These are phyloP conservation scores for Penstemon barbatus DNA, from an alignment of 257 asterid genomes.

Conservation along the genomic window DNA sequence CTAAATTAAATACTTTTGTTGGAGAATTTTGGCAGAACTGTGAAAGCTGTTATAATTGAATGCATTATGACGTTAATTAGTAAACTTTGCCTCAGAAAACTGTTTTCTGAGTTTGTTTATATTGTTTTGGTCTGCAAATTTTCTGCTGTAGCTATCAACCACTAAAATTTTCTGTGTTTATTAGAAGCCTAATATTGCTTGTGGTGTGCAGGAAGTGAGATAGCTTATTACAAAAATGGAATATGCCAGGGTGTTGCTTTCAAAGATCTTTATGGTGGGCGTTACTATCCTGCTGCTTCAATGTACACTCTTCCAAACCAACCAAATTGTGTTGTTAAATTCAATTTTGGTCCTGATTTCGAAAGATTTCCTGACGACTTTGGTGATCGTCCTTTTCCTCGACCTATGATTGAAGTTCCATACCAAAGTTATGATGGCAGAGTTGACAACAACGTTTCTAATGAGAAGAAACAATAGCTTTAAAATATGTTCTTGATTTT, in stretches of 20 bases:
- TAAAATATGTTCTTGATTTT: conserved; percentile 18
- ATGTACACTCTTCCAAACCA: conserved; percentile 97
- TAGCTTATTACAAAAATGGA: conserved; percentile 87
- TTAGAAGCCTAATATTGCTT: conserved; percentile 20
- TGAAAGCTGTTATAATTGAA: neutral
- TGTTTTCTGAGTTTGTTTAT: too few species aligned
- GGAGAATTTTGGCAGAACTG: neutral
- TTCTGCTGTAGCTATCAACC: neutral
- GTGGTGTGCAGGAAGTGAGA: conserved; percentile 81
- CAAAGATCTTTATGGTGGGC: conserved; percentile 80
- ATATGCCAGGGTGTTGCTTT: conserved; percentile 89
- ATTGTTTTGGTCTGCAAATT: neutral
- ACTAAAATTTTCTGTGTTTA: neutral
- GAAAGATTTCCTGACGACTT: conserved; percentile 77
- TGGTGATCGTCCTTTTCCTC: conserved; percentile 67
- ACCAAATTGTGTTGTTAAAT: conserved; percentile 81
- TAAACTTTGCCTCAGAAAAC: too few species aligned
- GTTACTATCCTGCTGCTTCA: conserved; percentile 95
- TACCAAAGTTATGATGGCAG: conserved; percentile 72
- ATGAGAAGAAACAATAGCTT: conserved; percentile 54
- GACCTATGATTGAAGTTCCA: conserved; percentile 91
- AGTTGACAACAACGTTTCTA: conserved; percentile 79
- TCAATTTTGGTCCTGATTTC: conserved; percentile 97
- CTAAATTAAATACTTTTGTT: conserved; percentile 9
- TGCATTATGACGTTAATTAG: neutral